phyloP scores from a whole-genome alignment of 139 green algal species.

The Chlamydomonas eustigma region DNA sequence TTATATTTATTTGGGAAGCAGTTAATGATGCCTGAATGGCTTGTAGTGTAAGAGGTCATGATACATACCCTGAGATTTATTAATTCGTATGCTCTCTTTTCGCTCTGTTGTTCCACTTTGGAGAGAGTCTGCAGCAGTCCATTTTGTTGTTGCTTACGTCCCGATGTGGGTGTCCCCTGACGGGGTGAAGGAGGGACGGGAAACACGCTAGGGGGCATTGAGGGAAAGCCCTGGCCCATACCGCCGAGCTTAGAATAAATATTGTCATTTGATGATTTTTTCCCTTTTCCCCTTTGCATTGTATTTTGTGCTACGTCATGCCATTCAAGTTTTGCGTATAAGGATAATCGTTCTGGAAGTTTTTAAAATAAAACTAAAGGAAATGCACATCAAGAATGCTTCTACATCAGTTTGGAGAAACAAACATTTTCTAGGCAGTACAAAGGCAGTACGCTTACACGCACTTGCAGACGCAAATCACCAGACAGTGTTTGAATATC shows the following conservation, averaged over 20 bases:
- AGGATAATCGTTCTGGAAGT: no score
- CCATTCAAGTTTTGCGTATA: no score
- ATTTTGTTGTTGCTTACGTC: background rate
- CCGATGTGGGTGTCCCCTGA: background rate
- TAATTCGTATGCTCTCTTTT: conserved; percentile 37
- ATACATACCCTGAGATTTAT: conserved; percentile 34
- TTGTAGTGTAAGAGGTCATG: no score
- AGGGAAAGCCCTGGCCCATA: background rate
- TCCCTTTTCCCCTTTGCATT: background rate
- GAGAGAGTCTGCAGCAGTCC: conserved; percentile 34
- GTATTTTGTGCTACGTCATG: background rate
- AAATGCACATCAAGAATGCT: no score
- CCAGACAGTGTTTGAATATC: no score
- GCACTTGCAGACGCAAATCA: no score
- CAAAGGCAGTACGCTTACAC: no score
- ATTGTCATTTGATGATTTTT: background rate
- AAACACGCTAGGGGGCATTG: background rate
- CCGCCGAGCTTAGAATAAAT: background rate
- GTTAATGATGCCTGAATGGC: background rate
- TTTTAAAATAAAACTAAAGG: no score
- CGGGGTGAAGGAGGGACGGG: background rate
- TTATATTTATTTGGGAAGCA: background rate
- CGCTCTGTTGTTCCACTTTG: conserved; percentile 36
- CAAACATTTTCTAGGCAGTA: no score
- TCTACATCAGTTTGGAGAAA: no score